phyloP scores from a whole-genome alignment of 2,329 filamentous ascomycete genomes.

The Cercospora citrullina region DNA sequence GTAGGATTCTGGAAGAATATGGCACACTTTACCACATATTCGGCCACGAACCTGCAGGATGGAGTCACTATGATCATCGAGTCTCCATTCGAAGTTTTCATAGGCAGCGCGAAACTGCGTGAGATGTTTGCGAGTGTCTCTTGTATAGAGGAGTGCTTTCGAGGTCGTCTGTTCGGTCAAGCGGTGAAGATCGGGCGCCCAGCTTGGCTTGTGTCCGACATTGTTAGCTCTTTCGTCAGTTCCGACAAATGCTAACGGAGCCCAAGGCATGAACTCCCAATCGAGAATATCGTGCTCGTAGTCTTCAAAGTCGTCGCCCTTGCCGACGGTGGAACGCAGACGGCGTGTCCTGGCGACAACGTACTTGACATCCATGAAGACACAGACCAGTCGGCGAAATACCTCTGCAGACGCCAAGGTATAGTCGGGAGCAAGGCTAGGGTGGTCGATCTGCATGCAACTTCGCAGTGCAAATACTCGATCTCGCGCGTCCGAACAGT shows the following conservation, averaged over 20 bases:
- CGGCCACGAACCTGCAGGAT: not conserved
- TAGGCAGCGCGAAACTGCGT: not conserved
- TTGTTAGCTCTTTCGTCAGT: not conserved
- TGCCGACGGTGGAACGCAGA: not conserved
- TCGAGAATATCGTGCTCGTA: not conserved
- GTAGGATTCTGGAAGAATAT: not conserved
- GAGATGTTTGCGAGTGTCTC: not conserved
- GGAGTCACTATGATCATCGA: not conserved
- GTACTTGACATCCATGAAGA: not conserved
- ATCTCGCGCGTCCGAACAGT: not conserved
- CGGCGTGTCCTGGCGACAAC: not conserved
- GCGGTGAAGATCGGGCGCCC: not conserved
- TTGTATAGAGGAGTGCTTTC: not conserved
- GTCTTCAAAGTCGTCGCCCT: not conserved
- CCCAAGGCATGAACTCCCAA: not conserved
- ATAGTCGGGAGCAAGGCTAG: not conserved
- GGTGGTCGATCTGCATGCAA: not conserved
- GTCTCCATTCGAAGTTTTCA: not conserved
- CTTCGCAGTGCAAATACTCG: not conserved
- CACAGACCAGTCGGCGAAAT: not conserved
- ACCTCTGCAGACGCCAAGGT: not conserved
- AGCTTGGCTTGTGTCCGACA: not conserved
- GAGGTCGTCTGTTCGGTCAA: not conserved
- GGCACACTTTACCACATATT: not conserved
- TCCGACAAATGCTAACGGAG: not conserved